Evolutionary conservation across 2,329 filamentous ascomycete genomes (phyloP), one percentile per base, ranked within the genome.

Genomic region (Leptosphaerulina australis): DNA sequence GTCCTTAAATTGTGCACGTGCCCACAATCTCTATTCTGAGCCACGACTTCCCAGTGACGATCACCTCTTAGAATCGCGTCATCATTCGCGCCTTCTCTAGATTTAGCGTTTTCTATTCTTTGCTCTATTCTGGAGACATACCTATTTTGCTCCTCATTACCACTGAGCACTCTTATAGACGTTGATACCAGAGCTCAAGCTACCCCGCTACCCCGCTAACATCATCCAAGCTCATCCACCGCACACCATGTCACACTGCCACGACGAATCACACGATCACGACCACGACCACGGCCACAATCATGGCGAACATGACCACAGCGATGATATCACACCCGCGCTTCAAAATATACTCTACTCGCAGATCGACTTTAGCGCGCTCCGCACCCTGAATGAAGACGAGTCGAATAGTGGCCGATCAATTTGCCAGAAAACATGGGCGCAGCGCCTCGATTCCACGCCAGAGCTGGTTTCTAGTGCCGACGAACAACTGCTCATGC

Each of bases 401-500:
- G 72, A 75, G 11, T 76, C 84, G 6, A 83, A 86, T 51, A 82
- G 86, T 0, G 94, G 92, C 14, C 83, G 83, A 60, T 83, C 83
- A 1, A 82, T 97, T 22, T 84, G 95, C 26, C 86, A 91, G 76
- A 99, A 99, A 80, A 90, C 91, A 47, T 99, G 92, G 92, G 82
- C 83, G 5, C 87, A 97, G 74, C 81, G 94, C 46, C 73, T 97
- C 53, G 74, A 84, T 12, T 72, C 81, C 3, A 77, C 84, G 62
- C 90, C 91, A 0, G 88, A 95, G 75, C 81, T 99, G 22, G 83
- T 82, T 64, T 96, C 91, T 68, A 90, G 95, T 69, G 86, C 87
- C 0, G 94, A 97, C 70, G 91, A 96, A 77, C 91, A 99, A 77
- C 75, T 99, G n/a, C 77, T 99, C 47, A 90, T 99, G 81, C 87